phyloP scores from a whole-genome alignment of 305 asterid species.

The Vinca major region DNA sequence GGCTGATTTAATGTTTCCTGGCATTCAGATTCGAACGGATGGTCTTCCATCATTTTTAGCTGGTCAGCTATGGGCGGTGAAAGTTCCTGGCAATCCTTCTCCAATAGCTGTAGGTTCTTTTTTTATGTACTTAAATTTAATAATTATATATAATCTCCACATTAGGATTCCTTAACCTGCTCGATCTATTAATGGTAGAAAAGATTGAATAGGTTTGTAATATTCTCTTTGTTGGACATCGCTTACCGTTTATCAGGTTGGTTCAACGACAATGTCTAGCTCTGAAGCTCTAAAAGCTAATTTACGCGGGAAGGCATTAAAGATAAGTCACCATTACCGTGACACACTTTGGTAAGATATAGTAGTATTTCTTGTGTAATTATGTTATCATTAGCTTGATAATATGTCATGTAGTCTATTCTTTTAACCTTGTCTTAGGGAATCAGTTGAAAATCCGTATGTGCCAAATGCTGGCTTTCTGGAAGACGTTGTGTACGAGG shows the following conservation, averaged over 20 bases:
- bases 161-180: not conserved
- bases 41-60: constrained; percentile 75
- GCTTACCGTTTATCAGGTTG: constrained; percentile 50
- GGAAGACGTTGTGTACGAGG: constrained; percentile 73
- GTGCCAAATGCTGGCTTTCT: constrained; percentile 90
- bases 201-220: constrained; percentile 3
- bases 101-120: constrained; percentile 73
- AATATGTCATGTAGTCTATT: not conserved
- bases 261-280: constrained; percentile 75
- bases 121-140: too few relatives aligned
- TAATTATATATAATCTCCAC: not conserved
- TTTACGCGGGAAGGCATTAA: constrained; percentile 86
- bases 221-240: constrained; percentile 6
- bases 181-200: not conserved
- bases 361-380: not conserved
- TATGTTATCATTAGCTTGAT: not conserved
- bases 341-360: constrained; percentile 77
- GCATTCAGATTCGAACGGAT: constrained; percentile 57
- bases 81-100: constrained; percentile 93
- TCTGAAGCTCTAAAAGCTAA: constrained; percentile 78
- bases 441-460: constrained; percentile 55
- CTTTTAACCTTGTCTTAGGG: constrained; percentile 41
- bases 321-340: constrained; percentile 62
- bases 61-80: constrained; percentile 85
- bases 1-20: constrained; percentile 99